These are phyloP conservation scores for Cardamine occulta DNA, from an alignment of 345 rosid species.

Conservation along the genomic window DNA sequence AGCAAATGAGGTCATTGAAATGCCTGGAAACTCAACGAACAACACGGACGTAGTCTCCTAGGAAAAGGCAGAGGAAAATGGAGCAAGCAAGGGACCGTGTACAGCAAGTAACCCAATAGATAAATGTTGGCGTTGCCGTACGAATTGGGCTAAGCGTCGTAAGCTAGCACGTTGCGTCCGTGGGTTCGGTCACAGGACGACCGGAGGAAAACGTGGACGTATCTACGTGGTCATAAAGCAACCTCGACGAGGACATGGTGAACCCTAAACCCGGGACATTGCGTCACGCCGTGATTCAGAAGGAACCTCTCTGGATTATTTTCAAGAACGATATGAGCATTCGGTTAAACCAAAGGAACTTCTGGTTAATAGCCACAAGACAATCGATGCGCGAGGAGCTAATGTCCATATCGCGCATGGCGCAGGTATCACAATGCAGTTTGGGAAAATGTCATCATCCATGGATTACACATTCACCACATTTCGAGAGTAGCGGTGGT, in stretches of 20 bases:
- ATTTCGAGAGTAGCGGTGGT: slow-evolving; percentile 56
- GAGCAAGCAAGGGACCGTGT: slow-evolving; percentile 56
- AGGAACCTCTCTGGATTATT: slow-evolving; percentile 65
- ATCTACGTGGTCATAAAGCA: slow-evolving; percentile 65
- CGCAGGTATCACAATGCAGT: slow-evolving; percentile 68
- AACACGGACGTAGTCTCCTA: slow-evolving; percentile 54
- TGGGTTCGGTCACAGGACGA: slow-evolving; percentile 68
- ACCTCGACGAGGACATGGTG: slow-evolving; percentile 53
- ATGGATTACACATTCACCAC: slow-evolving; percentile 66
- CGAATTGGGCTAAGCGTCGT: slow-evolving; percentile 63
- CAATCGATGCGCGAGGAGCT: slow-evolving; percentile 82
- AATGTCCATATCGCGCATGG: slow-evolving; percentile 64
- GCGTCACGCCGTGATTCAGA: slow-evolving; percentile 64
- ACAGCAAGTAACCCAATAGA: slow-evolving; percentile 81
- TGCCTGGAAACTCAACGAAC: slow-evolving; percentile 56
- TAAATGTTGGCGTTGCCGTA: slow-evolving; percentile 80
- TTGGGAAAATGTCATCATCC: slow-evolving; percentile 66
- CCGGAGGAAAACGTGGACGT: slow-evolving; percentile 65
- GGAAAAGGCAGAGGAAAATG: slow-evolving; percentile 42
- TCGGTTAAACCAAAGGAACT: slow-evolving; percentile 68
- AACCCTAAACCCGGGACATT: slow-evolving; percentile 73
- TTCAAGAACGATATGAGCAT: slow-evolving; percentile 68
- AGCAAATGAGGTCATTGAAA: slow-evolving; percentile 44
- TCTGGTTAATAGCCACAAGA: slow-evolving; percentile 61
- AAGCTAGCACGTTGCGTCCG: slow-evolving; percentile 59